Base-by-base conservation (phyloP, 2,329 filamentous ascomycete genomes). In the Cercospora citrullina region DNA sequence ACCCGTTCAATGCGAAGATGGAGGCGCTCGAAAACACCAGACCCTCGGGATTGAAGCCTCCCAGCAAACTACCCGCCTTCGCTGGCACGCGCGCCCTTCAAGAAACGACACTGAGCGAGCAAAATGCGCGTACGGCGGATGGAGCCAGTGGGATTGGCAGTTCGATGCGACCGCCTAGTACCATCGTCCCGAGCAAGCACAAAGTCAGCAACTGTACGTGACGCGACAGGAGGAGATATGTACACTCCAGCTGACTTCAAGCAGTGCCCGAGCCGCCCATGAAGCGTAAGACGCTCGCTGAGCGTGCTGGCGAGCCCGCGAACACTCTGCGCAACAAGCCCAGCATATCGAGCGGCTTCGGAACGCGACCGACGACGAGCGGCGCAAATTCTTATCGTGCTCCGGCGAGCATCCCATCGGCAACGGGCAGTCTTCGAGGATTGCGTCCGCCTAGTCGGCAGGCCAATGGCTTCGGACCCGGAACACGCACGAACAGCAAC, bases 211-310 rank as follows among this genome's bases (percentile, higher is more conserved):
- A 82, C 68, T 78, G 84, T 84, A 80, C 55, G 67, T 68, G 60
- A 60, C 26, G 64, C 51, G 59, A 42, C 7, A n/a, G 10, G 28
- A 30, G 42, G 36, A 16, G 16, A 30, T 42, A 28, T 26, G 36
- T 6, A 42, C 53, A 51, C 28, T 21, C 16, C 26, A 33, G 59
- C 48, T 65, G 31, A 61, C 63, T 28, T 28, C 12, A 30, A 48
- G 65, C 73, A 81, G 82, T 81, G 66, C 77, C 80, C 67, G 83
- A 84, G 76, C 80, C 84, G 10, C 79, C 80, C n/a, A 76, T 81
- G 28, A 85, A 84, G 77, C 81, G 84, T 60, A 84, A 84, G 74
- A 84, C 84, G n/a, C 77, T 85, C 12, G 79, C 77, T 63, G 83
- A 86, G 68, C 78, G 80, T 64, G 82, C 81, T 61, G 81, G 79